Conservation (phyloP, 106 monocot species). For the Narthecium ossifragum region DNA sequence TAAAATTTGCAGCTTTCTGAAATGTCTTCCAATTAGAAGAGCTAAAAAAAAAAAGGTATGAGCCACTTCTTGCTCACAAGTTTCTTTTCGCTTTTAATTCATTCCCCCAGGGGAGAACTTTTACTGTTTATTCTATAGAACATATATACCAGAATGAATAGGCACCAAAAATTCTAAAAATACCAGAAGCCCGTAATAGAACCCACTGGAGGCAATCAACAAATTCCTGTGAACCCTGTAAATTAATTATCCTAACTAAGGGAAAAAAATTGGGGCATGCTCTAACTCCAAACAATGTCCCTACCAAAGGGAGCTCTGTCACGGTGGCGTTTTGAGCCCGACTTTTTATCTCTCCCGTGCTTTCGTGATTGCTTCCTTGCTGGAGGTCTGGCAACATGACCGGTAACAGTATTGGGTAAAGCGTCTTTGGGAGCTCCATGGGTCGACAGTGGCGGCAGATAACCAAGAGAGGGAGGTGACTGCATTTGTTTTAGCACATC, state of each 20-base stretch:
- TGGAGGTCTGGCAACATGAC: background rate
- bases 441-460: conserved; percentile 3
- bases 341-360: conserved; percentile 15
- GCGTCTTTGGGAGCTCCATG: background rate
- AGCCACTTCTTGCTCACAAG: background rate
- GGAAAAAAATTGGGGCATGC: background rate
- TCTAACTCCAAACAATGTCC: background rate
- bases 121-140: background rate
- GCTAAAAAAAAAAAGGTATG: background rate
- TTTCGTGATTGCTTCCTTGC: conserved; percentile 1
- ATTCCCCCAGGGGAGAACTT: background rate
- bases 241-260: background rate
- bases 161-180: background rate
- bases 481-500: conserved; percentile 19
- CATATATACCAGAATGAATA: background rate
- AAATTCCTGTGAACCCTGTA: background rate
- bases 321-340: conserved; percentile 20
- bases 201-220: background rate
- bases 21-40: too few relatives aligned
- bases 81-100: background rate
- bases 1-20: background rate
- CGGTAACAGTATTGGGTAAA: background rate
- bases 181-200: background rate
- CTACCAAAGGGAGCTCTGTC: background rate
- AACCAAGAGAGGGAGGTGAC: background rate